Conservation (phyloP, 2,329 filamentous ascomycete species). For the Blastomyces percursus region DNA sequence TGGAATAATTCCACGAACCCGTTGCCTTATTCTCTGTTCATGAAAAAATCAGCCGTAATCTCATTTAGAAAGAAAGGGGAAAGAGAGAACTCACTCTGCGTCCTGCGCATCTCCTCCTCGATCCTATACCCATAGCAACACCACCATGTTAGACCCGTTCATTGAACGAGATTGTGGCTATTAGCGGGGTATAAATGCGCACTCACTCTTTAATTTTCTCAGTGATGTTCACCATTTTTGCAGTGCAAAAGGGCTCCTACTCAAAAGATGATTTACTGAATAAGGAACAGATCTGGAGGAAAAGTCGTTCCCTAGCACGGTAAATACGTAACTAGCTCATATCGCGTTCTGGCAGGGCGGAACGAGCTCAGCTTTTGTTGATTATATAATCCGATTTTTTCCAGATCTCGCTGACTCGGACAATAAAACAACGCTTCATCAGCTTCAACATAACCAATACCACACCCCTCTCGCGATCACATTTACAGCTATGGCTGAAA, state of each 20-base stretch:
- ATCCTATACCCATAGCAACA: slow-evolving; percentile 59
- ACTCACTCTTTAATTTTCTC: slow-evolving; percentile 98
- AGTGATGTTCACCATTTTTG: slow-evolving; percentile 93
- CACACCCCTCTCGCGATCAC: neutral
- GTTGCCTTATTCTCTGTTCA: slow-evolving; percentile 91
- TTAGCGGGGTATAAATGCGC: neutral
- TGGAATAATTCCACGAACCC: slow-evolving; percentile 49
- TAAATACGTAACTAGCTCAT: neutral
- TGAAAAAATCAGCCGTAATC: slow-evolving; percentile 20
- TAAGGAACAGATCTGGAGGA: neutral
- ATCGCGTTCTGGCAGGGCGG: no score
- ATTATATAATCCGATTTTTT: neutral
- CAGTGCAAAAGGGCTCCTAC: slow-evolving; percentile 6
- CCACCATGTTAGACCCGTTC: neutral
- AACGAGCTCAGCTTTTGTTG: neutral
- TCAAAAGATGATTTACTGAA: neutral
- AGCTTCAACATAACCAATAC: neutral
- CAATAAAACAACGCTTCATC: neutral
- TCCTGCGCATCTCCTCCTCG: slow-evolving; percentile 98
- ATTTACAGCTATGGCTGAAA: slow-evolving; percentile 10
- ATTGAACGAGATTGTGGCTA: neutral
- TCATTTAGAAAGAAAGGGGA: slow-evolving; percentile 2
- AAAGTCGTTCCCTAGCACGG: neutral
- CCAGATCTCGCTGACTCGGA: neutral
- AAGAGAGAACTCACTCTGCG: slow-evolving; percentile 64